Evolutionary conservation across 129 eudicot genomes (phyloP).

Genomic region (Kitagawia praeruptora): DNA sequence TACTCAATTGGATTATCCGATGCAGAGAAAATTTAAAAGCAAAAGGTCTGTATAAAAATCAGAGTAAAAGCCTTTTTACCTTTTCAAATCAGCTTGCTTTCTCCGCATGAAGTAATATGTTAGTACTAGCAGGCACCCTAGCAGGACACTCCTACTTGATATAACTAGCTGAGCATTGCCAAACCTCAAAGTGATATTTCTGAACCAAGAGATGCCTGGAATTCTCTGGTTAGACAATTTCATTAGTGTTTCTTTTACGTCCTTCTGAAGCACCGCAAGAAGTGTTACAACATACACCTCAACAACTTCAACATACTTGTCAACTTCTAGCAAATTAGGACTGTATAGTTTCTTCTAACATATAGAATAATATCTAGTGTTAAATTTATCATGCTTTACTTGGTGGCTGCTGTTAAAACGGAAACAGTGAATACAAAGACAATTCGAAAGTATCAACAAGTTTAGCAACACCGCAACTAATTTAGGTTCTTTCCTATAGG

Average conservation of each 20-base stretch:
- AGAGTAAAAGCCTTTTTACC: conserved; percentile 29
- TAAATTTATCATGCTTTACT: neutral
- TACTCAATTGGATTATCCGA: conserved; percentile 20
- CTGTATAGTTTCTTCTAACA: neutral
- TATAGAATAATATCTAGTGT: neutral
- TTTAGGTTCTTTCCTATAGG: neutral
- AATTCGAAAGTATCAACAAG: neutral
- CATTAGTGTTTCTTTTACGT: conserved; percentile 50
- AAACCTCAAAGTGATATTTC: conserved; percentile 39
- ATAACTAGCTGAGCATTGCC: conserved; percentile 37
- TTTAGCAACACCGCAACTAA: neutral
- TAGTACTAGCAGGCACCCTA: conserved; percentile 42
- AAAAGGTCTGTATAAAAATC: neutral
- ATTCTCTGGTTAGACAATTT: conserved; percentile 36
- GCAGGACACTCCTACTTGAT: conserved; percentile 58
- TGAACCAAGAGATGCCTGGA: conserved; percentile 59
- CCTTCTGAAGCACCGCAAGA: conserved; percentile 29
- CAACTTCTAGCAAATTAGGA: conserved; percentile 28
- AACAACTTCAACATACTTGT: conserved; percentile 71
- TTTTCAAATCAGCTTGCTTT: conserved; percentile 46
- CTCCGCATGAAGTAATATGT: conserved; percentile 45
- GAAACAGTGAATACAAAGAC: neutral
- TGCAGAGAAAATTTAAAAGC: neutral
- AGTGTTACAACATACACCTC: conserved; percentile 68
- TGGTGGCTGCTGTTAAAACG: neutral